Evolutionary conservation across 1,284 basidiomycete genomes (phyloP).

Genomic region (Fomitopsis schrenkii): DNA sequence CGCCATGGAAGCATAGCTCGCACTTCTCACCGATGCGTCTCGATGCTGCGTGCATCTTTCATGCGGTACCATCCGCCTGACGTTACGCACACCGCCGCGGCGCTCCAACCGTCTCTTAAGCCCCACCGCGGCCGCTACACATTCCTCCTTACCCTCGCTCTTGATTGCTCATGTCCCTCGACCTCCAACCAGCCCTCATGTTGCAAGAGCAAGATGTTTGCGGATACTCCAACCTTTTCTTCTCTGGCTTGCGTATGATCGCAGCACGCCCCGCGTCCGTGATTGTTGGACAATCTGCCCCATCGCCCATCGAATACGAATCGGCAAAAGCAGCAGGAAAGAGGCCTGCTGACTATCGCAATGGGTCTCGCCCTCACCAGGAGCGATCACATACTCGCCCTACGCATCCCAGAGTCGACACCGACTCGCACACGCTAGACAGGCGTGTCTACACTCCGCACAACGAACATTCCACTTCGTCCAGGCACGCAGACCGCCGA

Average conservation of each 20-base stretch:
- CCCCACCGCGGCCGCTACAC: neutral
- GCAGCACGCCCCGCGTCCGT: slow-evolving; percentile 3
- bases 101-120: slow-evolving; percentile 5
- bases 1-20: slow-evolving; percentile 1
- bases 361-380: neutral
- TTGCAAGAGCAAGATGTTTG: neutral
- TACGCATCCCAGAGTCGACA: neutral
- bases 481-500: neutral
- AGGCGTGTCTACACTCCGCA: neutral
- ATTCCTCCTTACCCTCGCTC: neutral
- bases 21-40: neutral
- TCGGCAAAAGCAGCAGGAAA: neutral
- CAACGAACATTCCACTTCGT: neutral
- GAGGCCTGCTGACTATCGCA: neutral
- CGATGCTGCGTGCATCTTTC: slow-evolving; percentile 2
- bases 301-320: neutral
- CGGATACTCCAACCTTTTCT: slow-evolving; percentile 8
- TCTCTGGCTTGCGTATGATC: slow-evolving; percentile 6
- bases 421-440: neutral
- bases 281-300: slow-evolving; percentile 4
- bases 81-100: slow-evolving; percentile 5
- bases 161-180: neutral
- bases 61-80: neutral
- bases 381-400: neutral
- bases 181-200: slow-evolving; percentile 1